Evolutionary conservation across 2,329 filamentous ascomycete species (phyloP), one percentile per base, ranked within the genome.

Genomic region (Grosmannia penicillata): DNA sequence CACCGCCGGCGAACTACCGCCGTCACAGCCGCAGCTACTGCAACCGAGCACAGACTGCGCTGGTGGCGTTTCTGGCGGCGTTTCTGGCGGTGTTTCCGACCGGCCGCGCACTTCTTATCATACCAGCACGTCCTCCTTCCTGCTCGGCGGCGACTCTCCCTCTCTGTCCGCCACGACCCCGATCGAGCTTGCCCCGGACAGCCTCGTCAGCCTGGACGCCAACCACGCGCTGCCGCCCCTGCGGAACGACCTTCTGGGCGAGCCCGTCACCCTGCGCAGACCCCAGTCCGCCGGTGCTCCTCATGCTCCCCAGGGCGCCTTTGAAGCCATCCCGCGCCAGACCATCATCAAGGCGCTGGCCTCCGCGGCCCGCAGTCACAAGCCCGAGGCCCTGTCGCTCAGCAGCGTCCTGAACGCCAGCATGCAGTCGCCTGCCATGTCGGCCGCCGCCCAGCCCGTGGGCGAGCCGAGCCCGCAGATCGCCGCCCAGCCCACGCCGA

Each of bases 261-360:
- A 41, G 13, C 27, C 38, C 9, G 17, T 28, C 26, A 43, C 28
- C 22, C 30, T 40, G 31, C 34, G 36, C 35, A 38, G 41, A 41
- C 43, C 43, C 15, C 38, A 40, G 26, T 45, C 43, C 15, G 41
- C 45, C n/a, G 41, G 41, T 33, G 30, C 41, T 10, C 36, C 45
- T 15, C 43, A 40, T 33, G 30, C 41, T 10, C 36, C 39, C 17
- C 35, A 38, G 28, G 62, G 65, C 24, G 79, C 77, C 10, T 67
- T 72, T 53, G 79, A 83, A 50, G 67, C 68, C 34, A 65, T 87
- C 47, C 82, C 83, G 11, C 75, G 76, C 45, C 83, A 89, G 59
- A 89, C 83, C 40, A 76, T 86, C 51, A 75, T 87, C 63, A 87
- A 91, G 61, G 82, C 82, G 6, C 61, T 89, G 47, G 80, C 80